Percentiles rank a stretch among this genome's conserved stretches.
These are phyloP conservation scores for Aspergillus tubingensis DNA, from an alignment of 2,329 filamentous ascomycete genomes.

Conservation along the genomic window DNA sequence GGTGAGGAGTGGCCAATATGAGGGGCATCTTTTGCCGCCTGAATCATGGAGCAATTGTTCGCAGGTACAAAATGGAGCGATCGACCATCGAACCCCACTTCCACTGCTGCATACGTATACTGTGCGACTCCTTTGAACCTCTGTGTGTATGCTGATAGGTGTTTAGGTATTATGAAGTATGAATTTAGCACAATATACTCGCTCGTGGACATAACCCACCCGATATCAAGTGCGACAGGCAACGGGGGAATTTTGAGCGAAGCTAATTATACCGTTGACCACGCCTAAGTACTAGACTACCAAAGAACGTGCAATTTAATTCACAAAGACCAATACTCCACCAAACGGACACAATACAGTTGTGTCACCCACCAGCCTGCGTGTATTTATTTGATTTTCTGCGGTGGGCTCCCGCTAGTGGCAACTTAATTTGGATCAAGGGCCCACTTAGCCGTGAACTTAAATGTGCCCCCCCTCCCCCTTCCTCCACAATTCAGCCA, in stretches of 20 bases:
- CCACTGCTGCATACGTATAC: not conserved
- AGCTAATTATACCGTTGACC: not conserved
- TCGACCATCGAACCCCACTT: not conserved
- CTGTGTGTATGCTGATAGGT: no score
- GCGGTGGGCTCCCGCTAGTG: constrained; percentile 2
- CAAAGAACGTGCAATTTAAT: not conserved
- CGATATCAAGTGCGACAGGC: not conserved
- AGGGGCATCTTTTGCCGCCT: not conserved
- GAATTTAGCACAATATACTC: not conserved
- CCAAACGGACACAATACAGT: not conserved
- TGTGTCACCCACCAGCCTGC: not conserved
- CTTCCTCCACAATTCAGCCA: not conserved
- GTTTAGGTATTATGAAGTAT: not conserved
- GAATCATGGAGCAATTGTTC: not conserved
- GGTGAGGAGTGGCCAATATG: no score
- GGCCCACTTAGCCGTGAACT: not conserved
- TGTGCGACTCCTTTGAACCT: not conserved
- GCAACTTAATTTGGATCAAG: constrained; percentile 9
- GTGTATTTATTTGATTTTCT: not conserved
- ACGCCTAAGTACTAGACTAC: not conserved
- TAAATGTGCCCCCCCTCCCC: not conserved
- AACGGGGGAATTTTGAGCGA: not conserved
- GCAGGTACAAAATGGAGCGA: not conserved
- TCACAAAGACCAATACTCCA: not conserved
- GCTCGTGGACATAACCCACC: not conserved